Conservation (phyloP, 2,329 filamentous ascomycete genomes). For the Arthrocladium fulminans region DNA sequence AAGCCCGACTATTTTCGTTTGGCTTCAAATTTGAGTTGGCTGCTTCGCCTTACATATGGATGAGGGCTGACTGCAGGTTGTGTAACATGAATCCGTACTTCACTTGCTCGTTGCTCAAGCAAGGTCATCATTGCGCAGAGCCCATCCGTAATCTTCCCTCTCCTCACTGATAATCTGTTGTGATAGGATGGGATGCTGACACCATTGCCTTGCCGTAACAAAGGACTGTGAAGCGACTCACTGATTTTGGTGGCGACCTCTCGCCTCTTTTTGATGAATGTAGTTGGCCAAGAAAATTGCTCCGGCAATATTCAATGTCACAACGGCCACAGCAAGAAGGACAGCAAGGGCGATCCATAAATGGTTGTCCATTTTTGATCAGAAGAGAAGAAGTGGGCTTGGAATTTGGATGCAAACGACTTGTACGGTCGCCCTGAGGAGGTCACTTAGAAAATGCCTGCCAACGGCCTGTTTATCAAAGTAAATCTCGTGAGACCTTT, state of each 20-base stretch:
- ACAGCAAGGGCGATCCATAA: neutral
- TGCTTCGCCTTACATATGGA: neutral
- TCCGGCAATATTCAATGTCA: neutral
- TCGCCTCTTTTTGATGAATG: neutral
- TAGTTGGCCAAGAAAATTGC: neutral
- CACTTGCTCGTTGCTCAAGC: too few relatives aligned
- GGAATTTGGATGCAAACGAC: neutral
- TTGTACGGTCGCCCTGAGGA: neutral
- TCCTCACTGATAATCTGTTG: too few relatives aligned
- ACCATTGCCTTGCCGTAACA: too few relatives aligned
- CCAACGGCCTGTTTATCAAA: too few relatives aligned
- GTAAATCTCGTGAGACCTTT: too few relatives aligned
- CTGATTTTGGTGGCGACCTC: neutral
- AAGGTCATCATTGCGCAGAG: too few relatives aligned
- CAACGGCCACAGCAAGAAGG: neutral
- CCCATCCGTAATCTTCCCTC: too few relatives aligned
- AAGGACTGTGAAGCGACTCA: neutral
- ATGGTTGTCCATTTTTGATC: slow-evolving; percentile 1
- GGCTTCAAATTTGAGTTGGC: neutral
- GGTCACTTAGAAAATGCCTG: too few relatives aligned
- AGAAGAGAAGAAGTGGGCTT: too few relatives aligned
- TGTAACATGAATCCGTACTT: too few relatives aligned
- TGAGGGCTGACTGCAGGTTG: too few relatives aligned
- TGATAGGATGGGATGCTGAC: too few relatives aligned
- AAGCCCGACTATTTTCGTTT: neutral